phyloP scores from a whole-genome alignment of 192 early-diverging fungal genomes.

The Thoreauomyces humboldtii region DNA sequence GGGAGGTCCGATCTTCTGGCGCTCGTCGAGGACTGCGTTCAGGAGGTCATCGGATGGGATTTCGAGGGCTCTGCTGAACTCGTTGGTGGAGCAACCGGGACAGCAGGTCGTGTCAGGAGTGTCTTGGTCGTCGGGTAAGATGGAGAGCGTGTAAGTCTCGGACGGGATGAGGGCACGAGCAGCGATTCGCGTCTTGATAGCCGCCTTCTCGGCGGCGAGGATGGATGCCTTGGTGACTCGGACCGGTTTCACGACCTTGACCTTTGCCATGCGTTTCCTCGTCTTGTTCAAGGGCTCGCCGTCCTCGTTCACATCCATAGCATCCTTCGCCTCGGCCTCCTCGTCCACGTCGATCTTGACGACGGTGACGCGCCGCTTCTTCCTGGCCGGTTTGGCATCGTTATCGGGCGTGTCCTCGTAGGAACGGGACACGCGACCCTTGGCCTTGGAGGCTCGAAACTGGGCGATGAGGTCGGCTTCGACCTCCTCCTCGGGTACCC shows the following conservation, averaged over 20 bases:
- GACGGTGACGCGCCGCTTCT: neutral
- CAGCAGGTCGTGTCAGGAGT: slow-evolving; percentile 43
- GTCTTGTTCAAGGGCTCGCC: neutral
- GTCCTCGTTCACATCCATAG: slow-evolving; percentile 1
- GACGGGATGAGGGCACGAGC: neutral
- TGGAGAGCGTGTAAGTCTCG: neutral
- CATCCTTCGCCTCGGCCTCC: neutral
- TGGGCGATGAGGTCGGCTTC: slow-evolving; percentile 14
- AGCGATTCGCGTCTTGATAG: neutral
- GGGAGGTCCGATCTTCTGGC: neutral
- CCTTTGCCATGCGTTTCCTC: slow-evolving; percentile 7
- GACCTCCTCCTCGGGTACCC: slow-evolving; percentile 11
- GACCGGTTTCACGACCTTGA: neutral
- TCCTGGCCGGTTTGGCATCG: neutral
- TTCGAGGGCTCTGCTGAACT: slow-evolving; percentile 34
- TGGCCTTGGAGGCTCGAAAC: neutral
- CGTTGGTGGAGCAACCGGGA: slow-evolving; percentile 37
- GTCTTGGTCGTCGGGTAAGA: neutral
- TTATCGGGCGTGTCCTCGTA: slow-evolving; percentile 15
- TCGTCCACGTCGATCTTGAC: neutral
- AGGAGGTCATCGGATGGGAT: neutral
- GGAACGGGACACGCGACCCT: neutral
- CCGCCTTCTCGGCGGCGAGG: slow-evolving; percentile 7
- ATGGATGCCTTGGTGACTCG: neutral
- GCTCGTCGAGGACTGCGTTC: neutral